Percentiles rank a stretch among this genome's conserved stretches.
These are phyloP conservation scores for Agaricus sinodeliciosus DNA, from an alignment of 768 basidiomycete species.

Conservation along the genomic window DNA sequence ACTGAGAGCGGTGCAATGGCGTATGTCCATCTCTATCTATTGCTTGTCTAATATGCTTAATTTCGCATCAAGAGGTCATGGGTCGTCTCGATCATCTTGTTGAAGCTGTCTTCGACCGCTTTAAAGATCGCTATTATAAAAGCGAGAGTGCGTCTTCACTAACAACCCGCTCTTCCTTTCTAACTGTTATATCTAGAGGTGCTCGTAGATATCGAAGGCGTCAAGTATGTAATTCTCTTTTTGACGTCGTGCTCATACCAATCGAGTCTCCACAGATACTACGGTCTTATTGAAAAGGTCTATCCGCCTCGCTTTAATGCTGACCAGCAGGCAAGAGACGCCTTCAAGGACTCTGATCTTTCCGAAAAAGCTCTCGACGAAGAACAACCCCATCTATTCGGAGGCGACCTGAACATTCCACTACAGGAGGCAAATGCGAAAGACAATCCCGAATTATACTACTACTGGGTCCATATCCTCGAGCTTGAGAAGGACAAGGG, in stretches of 20 bases:
- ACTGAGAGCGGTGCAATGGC: conserved; percentile 92
- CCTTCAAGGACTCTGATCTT: conserved; percentile 41
- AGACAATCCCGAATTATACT: conserved; percentile 80
- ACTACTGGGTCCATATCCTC: conserved; percentile 83
- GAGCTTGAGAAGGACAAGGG: conserved; percentile 70
- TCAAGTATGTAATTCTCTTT: conserved; percentile 51
- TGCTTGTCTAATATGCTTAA: conserved; percentile 9
- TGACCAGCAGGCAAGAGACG: conserved; percentile 41
- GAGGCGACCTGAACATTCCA: conserved; percentile 72
- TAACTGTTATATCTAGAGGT: conserved; percentile 47
- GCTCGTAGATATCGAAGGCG: conserved; percentile 79
- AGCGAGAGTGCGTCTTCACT: conserved; percentile 69
- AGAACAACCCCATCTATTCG: conserved; percentile 60
- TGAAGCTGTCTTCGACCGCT: conserved; percentile 92
- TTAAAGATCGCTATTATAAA: conserved; percentile 91
- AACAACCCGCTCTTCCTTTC: conserved; percentile 13
- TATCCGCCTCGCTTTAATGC: conserved; percentile 55
- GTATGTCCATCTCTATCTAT: conserved; percentile 47
- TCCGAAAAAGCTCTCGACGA: conserved; percentile 33
- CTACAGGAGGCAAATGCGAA: conserved; percentile 59
- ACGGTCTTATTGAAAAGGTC: conserved; percentile 74
- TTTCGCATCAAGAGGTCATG: conserved; percentile 71
- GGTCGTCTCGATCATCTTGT: conserved; percentile 93
- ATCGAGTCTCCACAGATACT: conserved; percentile 48
- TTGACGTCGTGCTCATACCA: conserved; percentile 3